Evolutionary conservation across 73 alveolate species (phyloP).

Genomic region (Uronychia binucleata): DNA sequence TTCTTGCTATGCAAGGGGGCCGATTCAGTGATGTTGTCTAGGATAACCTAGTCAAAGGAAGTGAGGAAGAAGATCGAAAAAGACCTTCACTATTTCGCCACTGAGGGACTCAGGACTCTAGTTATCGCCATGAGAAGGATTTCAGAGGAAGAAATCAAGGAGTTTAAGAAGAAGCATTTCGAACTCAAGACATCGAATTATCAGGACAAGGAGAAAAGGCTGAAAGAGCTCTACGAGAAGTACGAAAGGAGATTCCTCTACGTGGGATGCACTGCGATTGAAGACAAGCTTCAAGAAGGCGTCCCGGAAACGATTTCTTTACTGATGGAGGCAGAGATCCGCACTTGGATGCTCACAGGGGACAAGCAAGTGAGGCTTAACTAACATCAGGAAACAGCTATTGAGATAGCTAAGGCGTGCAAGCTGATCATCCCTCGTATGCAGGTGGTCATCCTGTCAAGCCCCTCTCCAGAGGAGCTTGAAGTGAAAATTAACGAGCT

Average conservation of each 20-base stretch:
- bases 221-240: slow-evolving; percentile 50
- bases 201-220: slow-evolving; percentile 40
- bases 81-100: slow-evolving; percentile 65
- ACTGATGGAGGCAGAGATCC: slow-evolving; percentile 75
- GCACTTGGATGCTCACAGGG: slow-evolving; percentile 91
- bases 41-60: slow-evolving; percentile 2
- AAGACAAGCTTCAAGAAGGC: slow-evolving; percentile 86
- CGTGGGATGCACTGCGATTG: slow-evolving; percentile 83
- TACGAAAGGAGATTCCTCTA: slow-evolving; percentile 48
- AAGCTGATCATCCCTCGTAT: slow-evolving; percentile 59
- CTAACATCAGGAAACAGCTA: slow-evolving; percentile 95
- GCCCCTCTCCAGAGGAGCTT: slow-evolving; percentile 1
- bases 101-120: slow-evolving; percentile 70
- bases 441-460: slow-evolving; percentile 54
- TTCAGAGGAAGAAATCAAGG: slow-evolving; percentile 30
- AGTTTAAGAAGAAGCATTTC: slow-evolving; percentile 32
- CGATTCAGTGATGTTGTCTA: slow-evolving; percentile 67
- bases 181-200: slow-evolving; percentile 36
- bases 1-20: slow-evolving; percentile 68
- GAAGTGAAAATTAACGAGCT: slow-evolving; percentile 29
- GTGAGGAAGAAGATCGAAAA: slow-evolving; percentile 31
- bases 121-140: slow-evolving; percentile 67
- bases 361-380: slow-evolving; percentile 86
- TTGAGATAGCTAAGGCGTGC: slow-evolving; percentile 90
- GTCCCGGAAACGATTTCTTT: slow-evolving; percentile 82